These are phyloP conservation scores for Phaeoacremonium minimum DNA, from an alignment of 2,329 filamentous ascomycete genomes.

Conservation along the genomic window DNA sequence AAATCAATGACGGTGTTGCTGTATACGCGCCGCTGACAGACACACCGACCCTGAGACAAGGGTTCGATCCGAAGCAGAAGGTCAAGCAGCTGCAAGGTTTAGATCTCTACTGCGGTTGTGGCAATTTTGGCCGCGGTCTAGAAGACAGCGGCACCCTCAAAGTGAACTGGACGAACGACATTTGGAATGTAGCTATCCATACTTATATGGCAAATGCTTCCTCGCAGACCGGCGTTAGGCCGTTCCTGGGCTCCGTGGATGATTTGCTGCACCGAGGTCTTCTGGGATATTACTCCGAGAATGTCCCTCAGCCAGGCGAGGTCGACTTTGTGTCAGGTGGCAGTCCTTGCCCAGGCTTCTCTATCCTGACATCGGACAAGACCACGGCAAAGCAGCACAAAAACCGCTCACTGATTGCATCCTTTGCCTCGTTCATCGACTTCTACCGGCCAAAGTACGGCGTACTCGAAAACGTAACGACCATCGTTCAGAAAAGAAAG, in stretches of 20 bases:
- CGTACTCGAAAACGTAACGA: constrained; percentile 71
- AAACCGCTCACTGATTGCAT: constrained; percentile 74
- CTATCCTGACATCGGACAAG: constrained; percentile 54
- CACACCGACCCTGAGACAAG: constrained; percentile 40
- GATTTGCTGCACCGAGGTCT: constrained; percentile 57
- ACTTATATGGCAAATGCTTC: constrained; percentile 67
- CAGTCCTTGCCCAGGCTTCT: constrained; percentile 76
- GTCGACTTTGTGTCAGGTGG: constrained; percentile 69
- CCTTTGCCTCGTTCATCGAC: constrained; percentile 71
- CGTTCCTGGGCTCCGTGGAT: constrained; percentile 71
- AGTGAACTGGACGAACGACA: constrained; percentile 67
- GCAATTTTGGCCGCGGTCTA: constrained; percentile 71
- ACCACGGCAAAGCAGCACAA: constrained; percentile 51
- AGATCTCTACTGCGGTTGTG: constrained; percentile 74
- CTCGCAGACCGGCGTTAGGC: constrained; percentile 31
- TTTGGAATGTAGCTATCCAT: constrained; percentile 58
- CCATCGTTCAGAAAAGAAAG: constrained; percentile 50
- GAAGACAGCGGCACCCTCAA: constrained; percentile 65
- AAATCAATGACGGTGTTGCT: constrained; percentile 13
- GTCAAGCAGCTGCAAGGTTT: constrained; percentile 49
- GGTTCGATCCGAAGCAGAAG: constrained; percentile 40
- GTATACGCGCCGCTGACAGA: constrained; percentile 27
- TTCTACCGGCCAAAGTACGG: constrained; percentile 72
- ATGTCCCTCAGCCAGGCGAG: constrained; percentile 55
- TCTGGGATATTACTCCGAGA: constrained; percentile 35